phyloP scores from a whole-genome alignment of 2,329 filamentous ascomycete genomes.

The Trichoderma sp. region DNA sequence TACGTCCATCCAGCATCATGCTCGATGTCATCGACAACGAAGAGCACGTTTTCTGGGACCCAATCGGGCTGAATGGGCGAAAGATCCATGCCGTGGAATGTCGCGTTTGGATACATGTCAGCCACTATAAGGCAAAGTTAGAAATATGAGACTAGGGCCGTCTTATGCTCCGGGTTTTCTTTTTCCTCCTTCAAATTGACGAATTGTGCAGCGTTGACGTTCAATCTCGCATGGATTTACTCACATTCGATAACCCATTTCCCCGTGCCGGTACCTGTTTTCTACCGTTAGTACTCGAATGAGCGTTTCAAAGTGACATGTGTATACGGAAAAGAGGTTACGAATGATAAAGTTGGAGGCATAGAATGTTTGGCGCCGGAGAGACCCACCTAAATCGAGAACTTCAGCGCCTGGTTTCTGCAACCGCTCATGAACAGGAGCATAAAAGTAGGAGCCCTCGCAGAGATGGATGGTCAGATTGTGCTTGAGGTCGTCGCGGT shows the following conservation, averaged over 20 bases:
- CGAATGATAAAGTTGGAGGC: neutral
- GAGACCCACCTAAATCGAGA: conserved; percentile 46
- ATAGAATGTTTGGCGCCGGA: neutral
- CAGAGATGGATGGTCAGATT: conserved; percentile 40
- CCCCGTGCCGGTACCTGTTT: conserved; percentile 49
- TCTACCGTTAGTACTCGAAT: conserved; percentile 5
- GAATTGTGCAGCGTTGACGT: neutral
- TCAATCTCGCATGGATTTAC: conserved; percentile 25
- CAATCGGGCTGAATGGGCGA: conserved; percentile 53
- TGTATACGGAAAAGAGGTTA: neutral
- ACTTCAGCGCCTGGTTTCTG: conserved; percentile 44
- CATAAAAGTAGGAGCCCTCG: conserved; percentile 42
- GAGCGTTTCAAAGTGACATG: neutral
- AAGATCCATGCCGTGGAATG: conserved; percentile 49
- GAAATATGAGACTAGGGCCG: neutral
- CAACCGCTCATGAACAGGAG: conserved; percentile 39
- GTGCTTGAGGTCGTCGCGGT: conserved; percentile 43
- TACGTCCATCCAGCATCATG: conserved; percentile 50
- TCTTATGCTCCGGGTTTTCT: neutral
- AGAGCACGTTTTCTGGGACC: conserved; percentile 51
- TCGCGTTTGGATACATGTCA: conserved; percentile 44
- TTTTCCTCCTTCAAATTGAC: neutral
- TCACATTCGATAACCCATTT: conserved; percentile 51
- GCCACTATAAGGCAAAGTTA: conserved; percentile 39
- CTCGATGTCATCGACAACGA: conserved; percentile 53